Evolutionary conservation across 768 basidiomycete species (phyloP), one percentile per base, ranked within the genome.

Genomic region (Termitomyces bulborhizus): DNA sequence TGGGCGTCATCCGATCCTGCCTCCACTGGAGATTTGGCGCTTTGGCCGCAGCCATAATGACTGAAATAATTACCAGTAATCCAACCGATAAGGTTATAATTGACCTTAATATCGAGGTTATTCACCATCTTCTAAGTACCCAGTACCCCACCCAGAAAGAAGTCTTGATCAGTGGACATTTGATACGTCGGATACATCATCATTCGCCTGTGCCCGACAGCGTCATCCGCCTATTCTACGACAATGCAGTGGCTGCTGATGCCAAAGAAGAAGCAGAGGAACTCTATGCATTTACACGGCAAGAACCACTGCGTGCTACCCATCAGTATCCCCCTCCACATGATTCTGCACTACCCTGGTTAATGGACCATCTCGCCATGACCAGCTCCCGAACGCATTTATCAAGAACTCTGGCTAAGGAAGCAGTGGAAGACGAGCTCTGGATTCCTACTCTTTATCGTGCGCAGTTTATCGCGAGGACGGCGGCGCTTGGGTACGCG

Each of bases 11-110:
- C 9, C 75, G 76, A 44, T 73, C 84, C 6, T 78, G 80, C 57
- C 61, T 83, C 39, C 71, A 78, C 58, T 85, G 81, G 79, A 70
- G 76, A 41, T 85, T 80, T 81, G 68, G 71, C 47, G 53, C 62
- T 27, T 69, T 74, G 39, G 81, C 80, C 1, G 63, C 73, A 12
- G 61, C 54, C 7, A 66, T 83, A 31, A 63, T 83, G 43, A 63
- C 62, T 12, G 57, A 62, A 27, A 55, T 71, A 5, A 60, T 76
- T n/a, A 39, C 57, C 15, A 50, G 53, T 5, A 32, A 54, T 1
- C 18, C 58, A 32, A 65, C 62, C 26, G 46, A 66, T 44, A 55
- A 62, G 51, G 52, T 58, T 31, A 60, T 75, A 39, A 62, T 68
- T 43, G 64, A 68, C 41, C 69, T 82, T 43, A 66, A 69, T 51